phyloP scores from a whole-genome alignment of 2,329 filamentous ascomycete species.

The Alternaria arbusti region DNA sequence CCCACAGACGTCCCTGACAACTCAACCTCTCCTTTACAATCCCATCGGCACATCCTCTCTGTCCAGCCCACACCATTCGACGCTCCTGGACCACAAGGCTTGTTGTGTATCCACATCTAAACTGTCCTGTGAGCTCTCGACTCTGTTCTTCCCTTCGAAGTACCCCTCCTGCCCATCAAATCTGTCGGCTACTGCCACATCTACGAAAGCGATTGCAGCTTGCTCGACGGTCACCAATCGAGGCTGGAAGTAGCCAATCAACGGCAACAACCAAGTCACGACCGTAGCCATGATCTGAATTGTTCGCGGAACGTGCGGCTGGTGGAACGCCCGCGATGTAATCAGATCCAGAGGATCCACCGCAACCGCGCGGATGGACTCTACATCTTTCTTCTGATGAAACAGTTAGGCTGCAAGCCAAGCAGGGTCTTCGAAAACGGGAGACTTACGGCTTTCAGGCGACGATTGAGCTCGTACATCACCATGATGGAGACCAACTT shows the following conservation, averaged over 20 bases:
- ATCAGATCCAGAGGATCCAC: conserved; percentile 44
- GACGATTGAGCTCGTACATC: conserved; percentile 50
- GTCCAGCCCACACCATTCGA: conserved; percentile 38
- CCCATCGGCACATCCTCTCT: conserved; percentile 11
- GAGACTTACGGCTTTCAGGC: conserved; percentile 35
- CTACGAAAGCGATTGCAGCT: conserved; percentile 40
- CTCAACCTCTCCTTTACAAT: conserved; percentile 1
- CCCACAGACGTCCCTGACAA: neutral
- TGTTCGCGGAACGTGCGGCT: conserved; percentile 38
- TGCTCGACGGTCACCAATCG: conserved; percentile 38
- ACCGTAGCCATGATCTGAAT: conserved; percentile 34
- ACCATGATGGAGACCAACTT: conserved; percentile 53
- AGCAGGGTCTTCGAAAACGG: neutral
- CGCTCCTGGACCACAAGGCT: conserved; percentile 44
- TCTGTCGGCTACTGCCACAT: conserved; percentile 33
- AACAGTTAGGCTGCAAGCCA: neutral
- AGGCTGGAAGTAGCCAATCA: conserved; percentile 36
- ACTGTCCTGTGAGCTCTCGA: conserved; percentile 40
- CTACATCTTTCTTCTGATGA: conserved; percentile 29
- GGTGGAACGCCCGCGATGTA: conserved; percentile 48
- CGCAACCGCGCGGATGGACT: conserved; percentile 38
- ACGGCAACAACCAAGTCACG: conserved; percentile 34
- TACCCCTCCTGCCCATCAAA: conserved; percentile 45
- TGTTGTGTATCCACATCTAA: conserved; percentile 39
- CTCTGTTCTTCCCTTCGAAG: conserved; percentile 40